These are phyloP conservation scores for Saturnispora silvae DNA, from an alignment of 805 yeast species.

Conservation along the genomic window DNA sequence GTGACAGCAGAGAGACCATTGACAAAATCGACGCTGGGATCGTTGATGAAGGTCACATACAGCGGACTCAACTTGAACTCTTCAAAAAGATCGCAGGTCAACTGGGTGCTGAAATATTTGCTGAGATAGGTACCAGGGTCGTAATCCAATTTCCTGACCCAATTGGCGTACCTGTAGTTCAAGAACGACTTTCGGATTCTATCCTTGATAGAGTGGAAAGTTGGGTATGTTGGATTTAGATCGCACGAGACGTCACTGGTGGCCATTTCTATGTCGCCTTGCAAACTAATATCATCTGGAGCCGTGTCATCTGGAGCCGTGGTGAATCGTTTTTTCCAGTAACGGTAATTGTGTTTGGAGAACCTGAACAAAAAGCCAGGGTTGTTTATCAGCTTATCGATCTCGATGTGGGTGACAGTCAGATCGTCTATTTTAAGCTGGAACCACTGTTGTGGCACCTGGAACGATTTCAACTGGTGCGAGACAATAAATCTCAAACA, in stretches of 20 bases:
- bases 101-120: neutral
- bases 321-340: neutral
- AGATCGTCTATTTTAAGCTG: neutral
- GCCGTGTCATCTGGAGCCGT: no score
- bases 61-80: slow-evolving; percentile 3
- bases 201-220: neutral
- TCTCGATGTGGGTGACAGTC: neutral
- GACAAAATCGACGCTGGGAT: neutral
- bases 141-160: slow-evolving; percentile 1
- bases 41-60: slow-evolving; percentile 1
- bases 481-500: slow-evolving; percentile 1
- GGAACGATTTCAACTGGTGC: neutral
- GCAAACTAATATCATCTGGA: no score
- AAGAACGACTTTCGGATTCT: neutral
- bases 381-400: neutral
- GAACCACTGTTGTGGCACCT: neutral
- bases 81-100: neutral
- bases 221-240: neutral
- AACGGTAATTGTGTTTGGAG: slow-evolving; percentile 1
- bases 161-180: neutral
- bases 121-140: neutral
- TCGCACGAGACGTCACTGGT: neutral
- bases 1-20: neutral
- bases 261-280: slow-evolving; percentile 1
- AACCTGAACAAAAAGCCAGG: slow-evolving; percentile 2